These are phyloP conservation scores for Agrocybe chaxingu DNA, from an alignment of 768 basidiomycete species.

Conservation along the genomic window DNA sequence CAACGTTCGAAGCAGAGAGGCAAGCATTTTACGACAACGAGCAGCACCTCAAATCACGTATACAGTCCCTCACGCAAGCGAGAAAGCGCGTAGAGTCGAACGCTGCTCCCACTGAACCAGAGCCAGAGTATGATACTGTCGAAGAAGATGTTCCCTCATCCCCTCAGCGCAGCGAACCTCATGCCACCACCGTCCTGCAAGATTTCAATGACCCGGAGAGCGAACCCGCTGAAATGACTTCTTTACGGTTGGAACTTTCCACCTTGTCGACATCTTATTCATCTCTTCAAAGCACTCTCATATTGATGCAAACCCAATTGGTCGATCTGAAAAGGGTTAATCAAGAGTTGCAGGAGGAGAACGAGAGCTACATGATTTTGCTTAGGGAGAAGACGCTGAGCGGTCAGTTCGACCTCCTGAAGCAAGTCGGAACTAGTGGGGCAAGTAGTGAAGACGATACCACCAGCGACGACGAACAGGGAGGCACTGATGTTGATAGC, in stretches of 20 bases:
- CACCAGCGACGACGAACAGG: slow-evolving; percentile 37
- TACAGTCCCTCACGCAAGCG: slow-evolving; percentile 71
- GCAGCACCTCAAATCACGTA: slow-evolving; percentile 88
- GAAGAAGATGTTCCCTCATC: slow-evolving; percentile 18
- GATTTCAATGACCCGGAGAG: slow-evolving; percentile 62
- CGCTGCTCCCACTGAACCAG: slow-evolving; percentile 37
- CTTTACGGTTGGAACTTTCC: slow-evolving; percentile 78
- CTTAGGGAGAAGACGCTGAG: slow-evolving; percentile 87
- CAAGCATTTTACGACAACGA: slow-evolving; percentile 93
- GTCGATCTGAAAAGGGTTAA: slow-evolving; percentile 88
- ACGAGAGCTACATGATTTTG: slow-evolving; percentile 95
- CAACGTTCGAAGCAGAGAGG: slow-evolving; percentile 87
- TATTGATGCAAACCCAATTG: slow-evolving; percentile 82
- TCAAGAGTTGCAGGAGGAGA: slow-evolving; percentile 88
- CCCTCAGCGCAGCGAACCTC: slow-evolving; percentile 10
- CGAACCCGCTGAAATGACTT: slow-evolving; percentile 86
- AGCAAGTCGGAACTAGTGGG: slow-evolving; percentile 54
- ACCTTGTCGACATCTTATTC: slow-evolving; percentile 83
- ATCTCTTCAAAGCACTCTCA: slow-evolving; percentile 79
- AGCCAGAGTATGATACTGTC: slow-evolving; percentile 30
- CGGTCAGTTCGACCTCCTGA: slow-evolving; percentile 80
- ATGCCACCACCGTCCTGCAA: slow-evolving; percentile 25
- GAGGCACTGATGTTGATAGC: slow-evolving; percentile 50
- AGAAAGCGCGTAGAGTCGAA: slow-evolving; percentile 50
- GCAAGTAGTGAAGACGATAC: slow-evolving; percentile 33